phyloP scores from a whole-genome alignment of 2,329 filamentous ascomycete species.

The Curvularia sp. region DNA sequence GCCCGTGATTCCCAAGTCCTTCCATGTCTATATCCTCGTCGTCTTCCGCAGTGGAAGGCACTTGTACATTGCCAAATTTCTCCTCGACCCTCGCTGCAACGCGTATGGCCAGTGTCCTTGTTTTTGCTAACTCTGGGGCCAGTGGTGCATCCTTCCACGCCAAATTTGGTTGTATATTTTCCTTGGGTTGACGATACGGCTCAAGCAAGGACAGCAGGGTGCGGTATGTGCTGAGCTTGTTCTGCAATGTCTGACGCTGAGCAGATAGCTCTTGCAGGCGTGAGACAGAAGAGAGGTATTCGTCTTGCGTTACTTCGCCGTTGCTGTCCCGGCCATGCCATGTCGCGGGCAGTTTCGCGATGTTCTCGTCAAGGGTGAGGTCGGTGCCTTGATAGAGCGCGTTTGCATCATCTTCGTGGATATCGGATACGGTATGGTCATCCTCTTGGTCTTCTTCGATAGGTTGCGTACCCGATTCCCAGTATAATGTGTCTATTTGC shows the following conservation, averaged over 20 bases:
- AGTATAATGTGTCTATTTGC: conserved; percentile 73
- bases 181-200: conserved; percentile 60
- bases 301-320: conserved; percentile 35
- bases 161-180: conserved; percentile 68
- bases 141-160: conserved; percentile 70
- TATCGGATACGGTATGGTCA: conserved; percentile 40
- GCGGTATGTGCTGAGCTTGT: conserved; percentile 58
- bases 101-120: conserved; percentile 63
- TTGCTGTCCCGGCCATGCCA: conserved; percentile 18
- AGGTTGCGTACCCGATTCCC: conserved; percentile 55
- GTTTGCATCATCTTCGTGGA: conserved; percentile 51
- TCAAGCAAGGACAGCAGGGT: conserved; percentile 60
- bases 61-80: conserved; percentile 39
- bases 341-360: conserved; percentile 43
- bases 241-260: conserved; percentile 58
- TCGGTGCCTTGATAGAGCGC: conserved; percentile 43
- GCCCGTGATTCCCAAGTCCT: conserved; percentile 26
- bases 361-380: conserved; percentile 45
- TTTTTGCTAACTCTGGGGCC: conserved; percentile 70
- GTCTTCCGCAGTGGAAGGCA: conserved; percentile 37
- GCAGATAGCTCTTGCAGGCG: conserved; percentile 59
- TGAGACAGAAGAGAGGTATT: conserved; percentile 51
- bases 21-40: conserved; percentile 35
- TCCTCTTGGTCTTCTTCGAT: conserved; percentile 30
- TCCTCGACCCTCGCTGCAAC: conserved; percentile 48